Evolutionary conservation across 164 flowering plant genomes (phyloP).

Genomic region (Sextonia rubra): DNA sequence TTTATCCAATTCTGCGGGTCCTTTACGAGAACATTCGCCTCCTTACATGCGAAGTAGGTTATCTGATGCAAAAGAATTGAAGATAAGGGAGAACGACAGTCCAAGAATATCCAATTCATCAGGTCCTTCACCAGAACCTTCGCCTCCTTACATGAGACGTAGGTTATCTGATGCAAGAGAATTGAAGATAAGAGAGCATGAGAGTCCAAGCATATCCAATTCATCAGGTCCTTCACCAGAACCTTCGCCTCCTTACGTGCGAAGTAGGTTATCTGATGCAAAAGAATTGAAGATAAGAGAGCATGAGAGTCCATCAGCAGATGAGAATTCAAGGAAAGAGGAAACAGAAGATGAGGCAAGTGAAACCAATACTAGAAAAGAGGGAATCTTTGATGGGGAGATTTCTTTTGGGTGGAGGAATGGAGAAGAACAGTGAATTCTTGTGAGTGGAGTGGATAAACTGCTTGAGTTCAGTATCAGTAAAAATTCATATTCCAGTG

Average conservation of each 20-base stretch:
- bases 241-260: background rate
- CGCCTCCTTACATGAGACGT: constrained; percentile 9
- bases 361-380: constrained; percentile 7
- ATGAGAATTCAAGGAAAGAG: background rate
- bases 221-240: no score
- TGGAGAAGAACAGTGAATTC: background rate
- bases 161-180: constrained; percentile 4
- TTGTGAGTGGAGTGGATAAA: no score
- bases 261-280: constrained; percentile 8
- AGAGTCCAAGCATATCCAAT: background rate
- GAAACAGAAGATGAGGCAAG: constrained; percentile 6
- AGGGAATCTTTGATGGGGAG: constrained; percentile 29
- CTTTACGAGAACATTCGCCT: constrained; percentile 5
- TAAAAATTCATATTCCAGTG: no score
- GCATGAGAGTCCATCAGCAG: constrained; percentile 1
- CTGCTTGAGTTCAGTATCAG: no score
- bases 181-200: background rate
- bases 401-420: constrained; percentile 28
- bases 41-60: constrained; percentile 6
- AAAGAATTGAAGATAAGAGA: background rate
- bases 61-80: background rate
- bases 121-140: constrained; percentile 1
- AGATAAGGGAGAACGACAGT: background rate
- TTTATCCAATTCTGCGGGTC: constrained; percentile 6
- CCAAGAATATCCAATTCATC: background rate